Percentiles rank a stretch among this genome's conserved stretches.
Conservation (phyloP, 2,329 filamentous ascomycete genomes). For the Gaeumannomyces tritici region DNA sequence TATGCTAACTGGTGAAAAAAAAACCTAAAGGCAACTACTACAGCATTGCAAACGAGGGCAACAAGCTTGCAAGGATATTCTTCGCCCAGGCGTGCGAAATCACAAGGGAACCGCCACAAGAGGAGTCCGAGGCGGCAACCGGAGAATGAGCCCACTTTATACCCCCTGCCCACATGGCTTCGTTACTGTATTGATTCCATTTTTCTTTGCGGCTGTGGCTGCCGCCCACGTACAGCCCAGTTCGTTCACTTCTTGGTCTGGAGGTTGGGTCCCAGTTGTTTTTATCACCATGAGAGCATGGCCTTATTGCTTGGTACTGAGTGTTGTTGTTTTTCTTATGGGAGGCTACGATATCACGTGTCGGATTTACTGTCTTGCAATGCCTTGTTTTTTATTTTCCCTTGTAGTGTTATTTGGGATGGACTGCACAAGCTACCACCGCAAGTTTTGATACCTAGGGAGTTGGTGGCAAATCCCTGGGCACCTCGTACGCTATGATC, state of each 20-base stretch:
- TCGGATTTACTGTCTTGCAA: too few relatives aligned
- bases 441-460: too few relatives aligned
- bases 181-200: neutral
- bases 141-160: neutral
- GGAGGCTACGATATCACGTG: too few relatives aligned
- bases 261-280: too few relatives aligned
- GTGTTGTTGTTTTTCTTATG: neutral
- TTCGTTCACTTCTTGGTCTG: neutral
- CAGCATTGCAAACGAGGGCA: constrained; percentile 73
- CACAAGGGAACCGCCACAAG: neutral
- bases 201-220: too few relatives aligned
- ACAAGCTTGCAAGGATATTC: constrained; percentile 68
- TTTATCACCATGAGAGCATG: too few relatives aligned
- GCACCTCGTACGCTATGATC: too few relatives aligned
- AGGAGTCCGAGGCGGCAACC: neutral
- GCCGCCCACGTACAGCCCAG: neutral
- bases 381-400: too few relatives aligned
- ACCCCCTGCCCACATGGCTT: neutral
- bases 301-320: neutral
- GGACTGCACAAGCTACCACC: too few relatives aligned
- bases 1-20: neutral
- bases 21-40: constrained; percentile 72
- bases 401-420: too few relatives aligned
- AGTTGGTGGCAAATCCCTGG: too few relatives aligned
- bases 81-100: constrained; percentile 80